Evolutionary conservation across 331 rosid species (phyloP), one percentile per base, ranked within the genome.

Genomic region (Saraca asoca): DNA sequence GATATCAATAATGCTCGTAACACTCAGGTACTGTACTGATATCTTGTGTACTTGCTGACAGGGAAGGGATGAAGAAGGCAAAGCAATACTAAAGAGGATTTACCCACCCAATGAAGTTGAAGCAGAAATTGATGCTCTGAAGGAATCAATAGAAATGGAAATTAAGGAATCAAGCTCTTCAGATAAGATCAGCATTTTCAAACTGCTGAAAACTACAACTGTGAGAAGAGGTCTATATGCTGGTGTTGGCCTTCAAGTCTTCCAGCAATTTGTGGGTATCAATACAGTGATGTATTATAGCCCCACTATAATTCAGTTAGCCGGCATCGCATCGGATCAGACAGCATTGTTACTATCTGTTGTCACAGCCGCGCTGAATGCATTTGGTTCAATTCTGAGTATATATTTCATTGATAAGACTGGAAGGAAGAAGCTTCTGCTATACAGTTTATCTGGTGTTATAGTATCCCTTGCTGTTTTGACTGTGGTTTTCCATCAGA

Each of bases 211-310:
- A 62, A 78, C 84, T 0, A 75, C 56, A 35, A 74, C 86, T 7
- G 84, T 82, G 31, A 85, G 88, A 44, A 75, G 85, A 71, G 88
- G 82, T 18, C 58, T 86, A 9, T 41, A 70, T 57, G 88, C 88
- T 7, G 91, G 88, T 13, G 80, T 83, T 69, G 91, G 91, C 7
- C 87, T 83, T 9, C 88, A 83, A 70, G 68, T 83, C 0, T 83
- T 83, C 71, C 91, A 86, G 15, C 88, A 86, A 19, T 86, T 78
- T 68, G 86, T 83, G 7, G 91, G 31, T 24, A 24, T 24, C 31
- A 24, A 24, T 24, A 24, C 31, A 3, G 31, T 24, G 2, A 24
- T 24, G 31, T 24, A 24, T 24, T 24, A 24, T 24, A 24, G 31
- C 31, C 88, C 91, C 14, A 68, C 88, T 50, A 86, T 86, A 14